Percentiles rank a stretch among this genome's conserved stretches.
These are phyloP conservation scores for Myxozyma sirexii DNA, from an alignment of 805 yeast species.

Conservation along the genomic window DNA sequence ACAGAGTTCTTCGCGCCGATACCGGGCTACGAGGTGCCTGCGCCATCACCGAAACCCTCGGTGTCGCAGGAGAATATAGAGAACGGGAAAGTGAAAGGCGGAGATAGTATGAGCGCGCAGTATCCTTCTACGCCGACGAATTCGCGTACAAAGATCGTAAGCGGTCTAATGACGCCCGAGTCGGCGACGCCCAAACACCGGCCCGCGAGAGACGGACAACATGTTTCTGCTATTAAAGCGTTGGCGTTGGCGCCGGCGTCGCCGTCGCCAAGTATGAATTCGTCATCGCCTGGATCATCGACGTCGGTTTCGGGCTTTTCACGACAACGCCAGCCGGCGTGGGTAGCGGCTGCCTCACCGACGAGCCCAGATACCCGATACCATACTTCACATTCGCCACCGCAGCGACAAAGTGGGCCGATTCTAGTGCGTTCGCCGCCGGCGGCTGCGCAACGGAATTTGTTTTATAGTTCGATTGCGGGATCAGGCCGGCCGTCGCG, in stretches of 20 bases:
- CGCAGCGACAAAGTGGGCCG: not conserved
- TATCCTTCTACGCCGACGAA: not conserved
- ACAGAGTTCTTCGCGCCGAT: slow-evolving; percentile 13
- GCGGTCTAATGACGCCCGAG: slow-evolving; percentile 6
- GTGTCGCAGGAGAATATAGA: no score
- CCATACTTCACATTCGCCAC: not conserved
- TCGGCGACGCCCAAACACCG: slow-evolving; percentile 2
- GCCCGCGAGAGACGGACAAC: no score
- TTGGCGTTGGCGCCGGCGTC: not conserved
- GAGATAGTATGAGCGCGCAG: not conserved
- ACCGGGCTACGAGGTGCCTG: not conserved
- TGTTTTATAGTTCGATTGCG: not conserved
- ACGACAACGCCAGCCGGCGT: not conserved
- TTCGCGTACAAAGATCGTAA: not conserved
- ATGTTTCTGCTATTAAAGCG: not conserved
- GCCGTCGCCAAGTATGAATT: not conserved
- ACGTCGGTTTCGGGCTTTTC: not conserved
- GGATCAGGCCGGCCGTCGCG: not conserved
- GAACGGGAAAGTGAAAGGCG: not conserved
- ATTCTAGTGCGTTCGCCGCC: not conserved
- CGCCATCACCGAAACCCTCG: not conserved
- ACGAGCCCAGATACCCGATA: not conserved
- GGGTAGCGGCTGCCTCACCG: not conserved
- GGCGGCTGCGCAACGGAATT: not conserved
- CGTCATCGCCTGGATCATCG: not conserved